A percentile compares a stretch with the other conserved stretches of the same genome.
Evolutionary conservation across 805 yeast genomes (phyloP).

Genomic region (Saturnispora ahearnii): DNA sequence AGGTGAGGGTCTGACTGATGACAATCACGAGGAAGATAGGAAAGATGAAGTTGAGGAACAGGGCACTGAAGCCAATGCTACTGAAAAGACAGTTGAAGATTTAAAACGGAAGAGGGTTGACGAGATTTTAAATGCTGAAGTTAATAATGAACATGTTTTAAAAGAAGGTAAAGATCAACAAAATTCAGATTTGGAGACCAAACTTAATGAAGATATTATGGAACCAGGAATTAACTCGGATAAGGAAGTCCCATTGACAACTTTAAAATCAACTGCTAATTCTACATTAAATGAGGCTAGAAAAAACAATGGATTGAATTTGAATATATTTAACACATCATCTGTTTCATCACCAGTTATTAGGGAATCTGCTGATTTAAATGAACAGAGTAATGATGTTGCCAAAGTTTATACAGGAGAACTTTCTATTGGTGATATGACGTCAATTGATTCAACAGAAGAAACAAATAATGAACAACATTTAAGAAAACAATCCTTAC

Average conservation of each 20-base stretch:
- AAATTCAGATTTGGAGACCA: background rate
- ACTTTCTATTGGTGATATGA: constrained; percentile 7
- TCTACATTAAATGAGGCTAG: background rate
- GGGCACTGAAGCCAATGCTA: background rate
- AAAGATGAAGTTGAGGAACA: too few species aligned
- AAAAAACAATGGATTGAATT: constrained; percentile 1
- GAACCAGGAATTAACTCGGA: background rate
- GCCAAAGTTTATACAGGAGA: background rate
- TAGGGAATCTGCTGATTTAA: background rate
- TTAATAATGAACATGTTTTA: background rate
- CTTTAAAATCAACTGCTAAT: background rate
- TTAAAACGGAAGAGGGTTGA: background rate
- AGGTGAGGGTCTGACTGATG: background rate
- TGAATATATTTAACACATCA: background rate
- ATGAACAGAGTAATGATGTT: background rate
- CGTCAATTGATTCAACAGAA: constrained; percentile 10
- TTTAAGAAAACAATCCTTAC: background rate
- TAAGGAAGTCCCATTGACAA: background rate
- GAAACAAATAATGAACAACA: background rate
- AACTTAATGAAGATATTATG: background rate
- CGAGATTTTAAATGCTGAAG: background rate
- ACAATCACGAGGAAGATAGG: background rate
- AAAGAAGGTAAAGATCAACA: background rate
- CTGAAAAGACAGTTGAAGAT: background rate
- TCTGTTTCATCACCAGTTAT: background rate